Evolutionary conservation across 1,139 yeast genomes (phyloP), one percentile per base, ranked within the genome.

Genomic region (Taphrina confusa): DNA sequence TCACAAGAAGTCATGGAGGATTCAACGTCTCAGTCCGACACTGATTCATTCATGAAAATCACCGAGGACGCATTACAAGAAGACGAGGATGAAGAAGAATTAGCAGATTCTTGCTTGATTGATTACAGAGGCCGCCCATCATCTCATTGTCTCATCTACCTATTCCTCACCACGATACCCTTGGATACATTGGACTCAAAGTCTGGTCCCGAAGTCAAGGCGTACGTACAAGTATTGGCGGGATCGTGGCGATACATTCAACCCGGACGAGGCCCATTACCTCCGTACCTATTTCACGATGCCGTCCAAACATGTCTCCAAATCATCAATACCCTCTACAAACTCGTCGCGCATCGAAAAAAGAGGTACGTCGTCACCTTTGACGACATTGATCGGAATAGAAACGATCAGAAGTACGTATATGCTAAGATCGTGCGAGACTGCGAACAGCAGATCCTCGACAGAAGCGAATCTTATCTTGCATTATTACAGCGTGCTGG

Each of bases 231-330:
- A 20, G 25, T 31, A 2, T 12, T 33, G 18, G 9, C 16, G 1
- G 44, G 34, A 11, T 30, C 52, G 34, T 47, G 52, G 52, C 52
- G 42, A 12, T 47, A 47, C 52, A 34, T 47, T 12, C 52, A 33
- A 25, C 52, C 42, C 14, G 52, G 52, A 9, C 52, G 52, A 5
- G 23, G 14, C 6, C 52, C 52, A 18, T 20, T 47, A 2, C 52
- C 52, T 1, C 37, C 31, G n/a, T 45, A 28, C 50, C 50, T 45
- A 34, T 45, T 45, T 18, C 50, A 28, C 50, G 50, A 45, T 27
- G 18, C 50, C 23, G 50, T 45, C 37, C 20, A 27, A 12, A 28
- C 50, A 8, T 8, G 3, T 9, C 14, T 45, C 37, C 22, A 2
- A 8, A 25, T 28, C 6, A 8, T 45, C 8, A 14, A 45, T n/a